Percentiles rank a stretch among this genome's conserved stretches.
Conservation (phyloP, 1,284 basidiomycete genomes). For the Xerocomus amazonicus region DNA sequence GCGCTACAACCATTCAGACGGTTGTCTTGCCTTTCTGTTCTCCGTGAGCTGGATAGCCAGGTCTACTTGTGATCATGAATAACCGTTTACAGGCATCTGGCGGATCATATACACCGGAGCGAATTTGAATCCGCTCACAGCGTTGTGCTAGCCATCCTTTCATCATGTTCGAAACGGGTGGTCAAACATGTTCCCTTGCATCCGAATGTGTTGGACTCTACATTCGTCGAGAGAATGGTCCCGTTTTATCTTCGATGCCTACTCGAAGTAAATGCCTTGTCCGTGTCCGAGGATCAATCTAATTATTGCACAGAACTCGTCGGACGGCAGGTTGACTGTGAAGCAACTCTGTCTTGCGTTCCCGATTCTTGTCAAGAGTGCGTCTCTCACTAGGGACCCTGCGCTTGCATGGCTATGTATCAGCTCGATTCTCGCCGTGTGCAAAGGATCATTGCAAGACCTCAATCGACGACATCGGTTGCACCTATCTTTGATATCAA, state of each 20-base stretch:
- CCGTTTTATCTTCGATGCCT: slow-evolving; percentile 66
- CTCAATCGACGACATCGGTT: slow-evolving; percentile 47
- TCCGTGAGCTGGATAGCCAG: slow-evolving; percentile 44
- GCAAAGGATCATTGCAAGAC: slow-evolving; percentile 16
- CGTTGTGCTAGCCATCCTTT: slow-evolving; percentile 65
- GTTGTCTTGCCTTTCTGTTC: slow-evolving; percentile 55
- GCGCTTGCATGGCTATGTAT: slow-evolving; percentile 63
- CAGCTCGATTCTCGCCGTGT: slow-evolving; percentile 44
- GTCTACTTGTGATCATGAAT: background rate
- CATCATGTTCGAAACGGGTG: slow-evolving; percentile 47
- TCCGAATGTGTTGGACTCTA: slow-evolving; percentile 16
- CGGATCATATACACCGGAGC: slow-evolving; percentile 55
- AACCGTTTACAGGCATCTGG: slow-evolving; percentile 44
- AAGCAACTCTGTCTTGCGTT: slow-evolving; percentile 64
- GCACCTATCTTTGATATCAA: slow-evolving; percentile 55
- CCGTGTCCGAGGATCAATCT: background rate
- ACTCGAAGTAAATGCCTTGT: slow-evolving; percentile 48
- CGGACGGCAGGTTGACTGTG: slow-evolving; percentile 52
- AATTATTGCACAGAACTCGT: slow-evolving; percentile 53
- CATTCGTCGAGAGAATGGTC: slow-evolving; percentile 52
- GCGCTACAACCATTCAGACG: slow-evolving; percentile 44
- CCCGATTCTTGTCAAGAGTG: slow-evolving; percentile 57
- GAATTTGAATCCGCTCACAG: slow-evolving; percentile 75
- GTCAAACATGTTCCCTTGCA: slow-evolving; percentile 8
- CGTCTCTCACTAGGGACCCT: slow-evolving; percentile 37